phyloP scores from a whole-genome alignment of 768 basidiomycete species.

The Naganishia randhawae region DNA sequence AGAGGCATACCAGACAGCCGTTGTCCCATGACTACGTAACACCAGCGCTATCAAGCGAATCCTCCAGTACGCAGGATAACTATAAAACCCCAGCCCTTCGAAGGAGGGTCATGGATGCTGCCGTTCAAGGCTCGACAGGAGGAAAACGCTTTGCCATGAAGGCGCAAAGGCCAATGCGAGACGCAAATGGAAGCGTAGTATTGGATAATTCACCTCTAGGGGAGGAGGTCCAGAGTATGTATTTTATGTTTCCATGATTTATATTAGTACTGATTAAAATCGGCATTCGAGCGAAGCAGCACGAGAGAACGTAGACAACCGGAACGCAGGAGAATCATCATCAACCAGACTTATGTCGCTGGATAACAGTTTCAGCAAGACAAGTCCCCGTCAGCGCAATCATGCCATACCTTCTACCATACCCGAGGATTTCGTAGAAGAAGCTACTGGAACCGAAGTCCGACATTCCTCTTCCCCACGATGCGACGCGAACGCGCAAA shows the following conservation, averaged over 20 bases:
- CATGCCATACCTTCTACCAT: constrained; percentile 16
- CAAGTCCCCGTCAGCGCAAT: constrained; percentile 3
- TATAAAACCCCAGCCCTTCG: constrained; percentile 9
- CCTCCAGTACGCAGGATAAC: background rate
- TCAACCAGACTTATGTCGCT: background rate
- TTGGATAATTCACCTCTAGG: background rate
- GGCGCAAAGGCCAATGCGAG: constrained; percentile 12
- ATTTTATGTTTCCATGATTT: background rate
- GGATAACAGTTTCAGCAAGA: background rate
- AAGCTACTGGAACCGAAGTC: background rate
- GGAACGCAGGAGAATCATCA: background rate
- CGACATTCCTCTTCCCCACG: background rate
- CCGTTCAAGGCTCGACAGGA: constrained; percentile 19
- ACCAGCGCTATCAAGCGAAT: background rate
- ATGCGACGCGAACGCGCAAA: constrained; percentile 1
- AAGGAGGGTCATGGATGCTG: constrained; percentile 11
- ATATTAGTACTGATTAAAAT: background rate
- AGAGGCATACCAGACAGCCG: constrained; percentile 1
- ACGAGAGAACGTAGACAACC: background rate
- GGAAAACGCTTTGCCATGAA: constrained; percentile 21
- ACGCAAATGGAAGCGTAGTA: background rate
- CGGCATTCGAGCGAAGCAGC: background rate
- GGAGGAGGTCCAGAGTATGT: constrained; percentile 12
- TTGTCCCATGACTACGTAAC: constrained; percentile 6
- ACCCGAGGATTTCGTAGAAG: constrained; percentile 7